Conservation (phyloP, 371 early-diverging fungal species). For the Mucor ambiguus region DNA sequence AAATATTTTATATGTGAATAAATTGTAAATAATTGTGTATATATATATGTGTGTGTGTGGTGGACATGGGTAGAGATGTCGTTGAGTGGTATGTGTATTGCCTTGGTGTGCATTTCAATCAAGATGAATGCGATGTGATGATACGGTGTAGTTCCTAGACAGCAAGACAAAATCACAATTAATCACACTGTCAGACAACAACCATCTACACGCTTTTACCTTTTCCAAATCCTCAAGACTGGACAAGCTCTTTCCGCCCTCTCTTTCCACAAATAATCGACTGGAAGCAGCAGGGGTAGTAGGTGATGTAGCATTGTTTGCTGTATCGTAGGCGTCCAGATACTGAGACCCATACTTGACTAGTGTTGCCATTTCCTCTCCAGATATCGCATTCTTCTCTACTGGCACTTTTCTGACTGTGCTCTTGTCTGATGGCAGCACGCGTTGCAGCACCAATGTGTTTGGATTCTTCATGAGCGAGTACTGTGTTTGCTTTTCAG, state of each 20-base stretch:
- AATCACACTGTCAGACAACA: too few species aligned
- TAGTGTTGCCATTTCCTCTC: slow-evolving; percentile 24
- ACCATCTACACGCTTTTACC: slow-evolving; percentile 3
- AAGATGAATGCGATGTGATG: slow-evolving; percentile 22
- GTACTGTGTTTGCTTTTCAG: slow-evolving; percentile 37
- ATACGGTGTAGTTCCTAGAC: slow-evolving; percentile 45
- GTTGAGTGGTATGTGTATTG: too few species aligned
- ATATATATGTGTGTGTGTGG: too few species aligned
- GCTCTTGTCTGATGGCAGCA: slow-evolving; percentile 7
- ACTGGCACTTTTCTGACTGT: neutral
- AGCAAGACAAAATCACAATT: neutral
- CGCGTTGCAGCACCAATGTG: slow-evolving; percentile 15
- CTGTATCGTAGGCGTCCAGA: slow-evolving; percentile 23
- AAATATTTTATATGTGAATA: too few species aligned
- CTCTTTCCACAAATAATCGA: slow-evolving; percentile 11
- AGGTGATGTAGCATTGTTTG: slow-evolving; percentile 5
- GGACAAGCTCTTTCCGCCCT: slow-evolving; percentile 19
- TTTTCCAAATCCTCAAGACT: slow-evolving; percentile 33
- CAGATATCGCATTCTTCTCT: slow-evolving; percentile 14
- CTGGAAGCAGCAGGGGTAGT: neutral
- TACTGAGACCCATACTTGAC: slow-evolving; percentile 25
- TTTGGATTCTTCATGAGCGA: slow-evolving; percentile 28
- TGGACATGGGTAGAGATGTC: too few species aligned
- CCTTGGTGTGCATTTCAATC: neutral
- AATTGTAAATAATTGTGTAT: too few species aligned